A percentile compares a stretch with the other conserved stretches of the same genome.
Evolutionary conservation across 331 rosid genomes (phyloP).

Genomic region (Pyracantha coccinea): DNA sequence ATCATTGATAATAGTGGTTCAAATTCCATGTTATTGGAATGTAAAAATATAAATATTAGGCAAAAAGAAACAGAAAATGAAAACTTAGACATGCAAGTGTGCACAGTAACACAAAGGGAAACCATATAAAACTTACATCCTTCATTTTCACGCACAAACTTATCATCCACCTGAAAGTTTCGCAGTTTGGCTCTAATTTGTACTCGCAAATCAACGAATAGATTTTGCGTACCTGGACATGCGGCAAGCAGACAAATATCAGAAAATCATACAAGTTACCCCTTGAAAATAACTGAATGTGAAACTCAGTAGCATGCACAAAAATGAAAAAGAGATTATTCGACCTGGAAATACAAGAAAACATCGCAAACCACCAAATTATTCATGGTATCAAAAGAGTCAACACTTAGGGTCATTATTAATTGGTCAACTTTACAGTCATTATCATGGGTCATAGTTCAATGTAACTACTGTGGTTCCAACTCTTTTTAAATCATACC

Average conservation of each 20-base stretch:
- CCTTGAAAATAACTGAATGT: not conserved
- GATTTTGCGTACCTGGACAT: conserved; percentile 54
- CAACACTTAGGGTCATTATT: no score
- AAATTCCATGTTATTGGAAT: not conserved
- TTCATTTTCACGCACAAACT: conserved; percentile 48
- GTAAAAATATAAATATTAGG: conserved; percentile 3
- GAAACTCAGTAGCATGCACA: not conserved
- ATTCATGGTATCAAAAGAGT: no score
- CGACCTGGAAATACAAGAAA: not conserved
- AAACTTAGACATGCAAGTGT: conserved; percentile 11
- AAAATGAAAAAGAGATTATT: not conserved
- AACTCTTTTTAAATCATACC: not conserved
- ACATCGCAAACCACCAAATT: not conserved
- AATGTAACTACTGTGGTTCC: not conserved
- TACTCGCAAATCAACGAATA: conserved; percentile 42
- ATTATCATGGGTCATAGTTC: not conserved
- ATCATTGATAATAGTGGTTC: not conserved
- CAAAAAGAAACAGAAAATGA: conserved; percentile 3
- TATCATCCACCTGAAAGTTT: conserved; percentile 69
- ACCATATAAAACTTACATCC: conserved; percentile 46
- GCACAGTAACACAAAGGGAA: conserved; percentile 2
- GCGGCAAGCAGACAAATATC: conserved; percentile 4
- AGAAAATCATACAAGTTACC: conserved; percentile 5
- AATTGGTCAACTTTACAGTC: no score
- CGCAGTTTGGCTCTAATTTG: conserved; percentile 35